Evolutionary conservation across 2,329 filamentous ascomycete genomes (phyloP).

Genomic region (Cladosporium austrohemisphaericum): DNA sequence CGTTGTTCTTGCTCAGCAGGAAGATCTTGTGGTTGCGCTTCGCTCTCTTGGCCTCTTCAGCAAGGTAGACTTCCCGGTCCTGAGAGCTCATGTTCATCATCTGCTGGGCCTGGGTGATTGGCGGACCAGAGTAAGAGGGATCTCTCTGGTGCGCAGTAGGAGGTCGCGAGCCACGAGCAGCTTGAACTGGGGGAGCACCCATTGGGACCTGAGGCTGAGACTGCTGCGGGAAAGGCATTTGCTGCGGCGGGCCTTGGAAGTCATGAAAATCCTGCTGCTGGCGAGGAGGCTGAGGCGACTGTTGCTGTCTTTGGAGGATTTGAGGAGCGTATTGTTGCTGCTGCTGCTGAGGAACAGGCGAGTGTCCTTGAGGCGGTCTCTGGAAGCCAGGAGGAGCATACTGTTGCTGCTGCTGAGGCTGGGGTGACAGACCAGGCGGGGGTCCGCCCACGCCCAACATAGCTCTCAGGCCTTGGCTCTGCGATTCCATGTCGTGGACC

Average conservation of each 20-base stretch:
- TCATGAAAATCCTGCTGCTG: constrained; percentile 24
- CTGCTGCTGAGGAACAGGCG: constrained; percentile 33
- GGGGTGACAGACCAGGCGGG: constrained; percentile 20
- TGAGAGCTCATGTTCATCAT: constrained; percentile 75
- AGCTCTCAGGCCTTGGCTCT: constrained; percentile 33
- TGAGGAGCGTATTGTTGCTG: constrained; percentile 40
- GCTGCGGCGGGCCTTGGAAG: constrained; percentile 21
- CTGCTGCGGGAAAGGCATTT: constrained; percentile 25
- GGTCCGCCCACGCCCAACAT: constrained; percentile 31
- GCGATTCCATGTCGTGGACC: constrained; percentile 23
- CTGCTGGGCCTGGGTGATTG: constrained; percentile 67
- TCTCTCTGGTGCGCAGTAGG: constrained; percentile 32
- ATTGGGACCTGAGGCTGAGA: constrained; percentile 21
- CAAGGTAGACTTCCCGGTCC: constrained; percentile 76
- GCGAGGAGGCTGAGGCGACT: constrained; percentile 20
- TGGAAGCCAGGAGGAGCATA: constrained; percentile 46
- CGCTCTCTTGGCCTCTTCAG: constrained; percentile 88
- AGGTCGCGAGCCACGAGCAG: constrained; percentile 36
- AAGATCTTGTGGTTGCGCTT: constrained; percentile 99
- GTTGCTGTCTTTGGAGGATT: constrained; percentile 36
- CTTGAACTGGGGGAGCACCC: constrained; percentile 30
- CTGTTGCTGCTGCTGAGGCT: constrained; percentile 31
- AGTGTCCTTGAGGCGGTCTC: constrained; percentile 37
- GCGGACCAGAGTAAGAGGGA: constrained; percentile 48
- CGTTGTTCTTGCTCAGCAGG: constrained; percentile 87